These are phyloP conservation scores for Oldenlandia corymbosa DNA, from an alignment of 257 asterid species.

Conservation along the genomic window DNA sequence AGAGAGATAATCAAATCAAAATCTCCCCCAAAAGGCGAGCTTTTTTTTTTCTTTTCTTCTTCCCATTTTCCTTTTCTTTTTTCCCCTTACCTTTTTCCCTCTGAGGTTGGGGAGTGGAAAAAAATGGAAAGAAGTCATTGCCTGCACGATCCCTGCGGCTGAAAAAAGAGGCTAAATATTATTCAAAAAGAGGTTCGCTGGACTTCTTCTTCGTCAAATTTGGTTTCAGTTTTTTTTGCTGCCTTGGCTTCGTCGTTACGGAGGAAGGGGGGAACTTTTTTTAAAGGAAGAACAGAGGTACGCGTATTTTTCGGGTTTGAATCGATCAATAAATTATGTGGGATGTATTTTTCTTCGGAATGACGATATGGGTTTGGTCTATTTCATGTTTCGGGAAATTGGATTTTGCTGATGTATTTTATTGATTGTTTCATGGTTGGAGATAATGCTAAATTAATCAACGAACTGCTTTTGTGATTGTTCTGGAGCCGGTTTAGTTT, in stretches of 20 bases:
- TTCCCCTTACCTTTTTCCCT: not conserved
- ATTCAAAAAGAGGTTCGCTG: constrained; percentile 15
- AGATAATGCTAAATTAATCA: not conserved
- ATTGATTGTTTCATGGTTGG: not conserved
- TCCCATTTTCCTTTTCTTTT: no score
- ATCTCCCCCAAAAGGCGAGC: not conserved
- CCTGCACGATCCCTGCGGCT: constrained; percentile 49
- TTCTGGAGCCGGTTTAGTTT: not conserved
- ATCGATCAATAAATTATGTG: constrained; percentile 9
- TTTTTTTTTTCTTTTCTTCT: no score
- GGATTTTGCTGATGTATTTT: constrained; percentile 15
- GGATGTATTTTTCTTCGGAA: not conserved
- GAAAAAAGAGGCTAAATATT: no score
- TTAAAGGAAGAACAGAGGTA: constrained; percentile 25
- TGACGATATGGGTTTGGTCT: constrained; percentile 6
- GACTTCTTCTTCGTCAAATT: constrained; percentile 10
- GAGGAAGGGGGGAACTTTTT: constrained; percentile 15
- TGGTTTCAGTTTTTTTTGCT: constrained; percentile 23
- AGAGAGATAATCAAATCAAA: not conserved
- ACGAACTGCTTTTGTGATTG: not conserved
- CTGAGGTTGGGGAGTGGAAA: not conserved
- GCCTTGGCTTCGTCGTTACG: constrained; percentile 35
- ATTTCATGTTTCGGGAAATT: constrained; percentile 5
- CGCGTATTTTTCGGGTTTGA: constrained; percentile 24
- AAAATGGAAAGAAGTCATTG: constrained; percentile 28